Base-by-base conservation (phyloP, 305 asterid genomes). In the Withania somnifera region DNA sequence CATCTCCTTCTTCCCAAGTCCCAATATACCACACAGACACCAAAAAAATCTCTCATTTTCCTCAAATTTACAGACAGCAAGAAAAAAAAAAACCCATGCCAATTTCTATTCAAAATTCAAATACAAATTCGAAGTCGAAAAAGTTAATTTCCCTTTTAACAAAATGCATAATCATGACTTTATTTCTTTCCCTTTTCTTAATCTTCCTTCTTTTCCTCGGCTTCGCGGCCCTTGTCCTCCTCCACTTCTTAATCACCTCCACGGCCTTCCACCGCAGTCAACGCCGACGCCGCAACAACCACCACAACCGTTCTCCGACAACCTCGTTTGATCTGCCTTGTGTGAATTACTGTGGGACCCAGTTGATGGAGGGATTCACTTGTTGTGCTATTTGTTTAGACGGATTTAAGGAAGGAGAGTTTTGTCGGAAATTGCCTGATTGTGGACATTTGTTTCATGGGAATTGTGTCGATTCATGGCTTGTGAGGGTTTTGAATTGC, bases 321-420 rank as follows among this genome's bases (percentile, higher is more conserved):
- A 2, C 15, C 32, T 2, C 75, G 40, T 69, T 45, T 19, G 83
- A 84, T 20, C 56, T 87, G 11, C 88, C 90, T 11, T 22, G 47
- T 26, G 38, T 80, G 17, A 63, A 42, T 77, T 86, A 84, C 30
- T 40, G 69, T 40, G 81, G 77, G 0, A 54, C 86, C 19, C 80
- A 78, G 26, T n/a, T n/a, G n/a, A 10, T 64, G 75, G 88, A 36
- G 40, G 40, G 6, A 36, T 1, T n/a, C n/a, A n/a, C n/a, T n/a
- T n/a, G 86, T 63, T 88, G 88, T 63, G 83, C 90, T 3, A 86
- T 88, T 30, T 88, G 90, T 78, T 77, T 88, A 85, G 90, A 86
- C 50, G 80, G 84, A 30, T 82, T 88, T 67, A 82, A 78, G 85
- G 90, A 84, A 2, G 85, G 81, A 15, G 90, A 88, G 3, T 3